These are phyloP conservation scores for Trypanosoma platydactyli DNA, from an alignment of 208 protist species.

Conservation along the genomic window DNA sequence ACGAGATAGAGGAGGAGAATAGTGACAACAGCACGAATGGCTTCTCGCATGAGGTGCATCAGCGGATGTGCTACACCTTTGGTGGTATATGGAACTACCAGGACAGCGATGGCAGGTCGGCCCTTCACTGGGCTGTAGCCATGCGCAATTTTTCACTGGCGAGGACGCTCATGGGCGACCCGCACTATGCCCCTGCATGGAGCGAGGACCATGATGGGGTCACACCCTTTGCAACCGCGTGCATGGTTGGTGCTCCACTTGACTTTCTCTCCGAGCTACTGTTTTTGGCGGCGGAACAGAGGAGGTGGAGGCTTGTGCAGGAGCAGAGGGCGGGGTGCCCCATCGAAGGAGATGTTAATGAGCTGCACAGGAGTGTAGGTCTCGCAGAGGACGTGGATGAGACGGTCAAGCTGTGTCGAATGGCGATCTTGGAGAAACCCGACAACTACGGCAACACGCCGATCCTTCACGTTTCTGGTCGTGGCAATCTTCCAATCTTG, in stretches of 20 bases:
- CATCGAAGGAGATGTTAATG: not conserved
- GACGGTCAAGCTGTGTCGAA: not conserved
- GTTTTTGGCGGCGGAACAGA: constrained; percentile 23
- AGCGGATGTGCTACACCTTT: constrained; percentile 31
- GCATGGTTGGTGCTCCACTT: constrained; percentile 67
- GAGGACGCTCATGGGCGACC: constrained; percentile 46
- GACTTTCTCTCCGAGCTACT: constrained; percentile 62
- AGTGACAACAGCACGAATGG: not conserved
- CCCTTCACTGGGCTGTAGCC: constrained; percentile 87
- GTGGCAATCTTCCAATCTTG: constrained; percentile 57
- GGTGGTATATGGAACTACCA: constrained; percentile 66
- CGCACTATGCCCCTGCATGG: constrained; percentile 61
- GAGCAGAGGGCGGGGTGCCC: no score
- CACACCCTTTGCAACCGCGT: constrained; percentile 82
- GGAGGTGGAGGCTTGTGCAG: constrained; percentile 21
- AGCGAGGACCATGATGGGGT: constrained; percentile 70
- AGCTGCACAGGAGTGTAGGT: not conserved
- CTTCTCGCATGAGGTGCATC: constrained; percentile 7
- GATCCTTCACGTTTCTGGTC: constrained; percentile 59
- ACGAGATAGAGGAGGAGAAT: not conserved
- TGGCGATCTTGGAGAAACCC: constrained; percentile 37
- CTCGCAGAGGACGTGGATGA: constrained; percentile 7
- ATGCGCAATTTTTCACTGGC: constrained; percentile 77
- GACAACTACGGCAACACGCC: constrained; percentile 76
- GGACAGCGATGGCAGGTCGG: constrained; percentile 87